phyloP scores from a whole-genome alignment of 371 early-diverging fungal species.

The Dipsacomyces acuminosporus region DNA sequence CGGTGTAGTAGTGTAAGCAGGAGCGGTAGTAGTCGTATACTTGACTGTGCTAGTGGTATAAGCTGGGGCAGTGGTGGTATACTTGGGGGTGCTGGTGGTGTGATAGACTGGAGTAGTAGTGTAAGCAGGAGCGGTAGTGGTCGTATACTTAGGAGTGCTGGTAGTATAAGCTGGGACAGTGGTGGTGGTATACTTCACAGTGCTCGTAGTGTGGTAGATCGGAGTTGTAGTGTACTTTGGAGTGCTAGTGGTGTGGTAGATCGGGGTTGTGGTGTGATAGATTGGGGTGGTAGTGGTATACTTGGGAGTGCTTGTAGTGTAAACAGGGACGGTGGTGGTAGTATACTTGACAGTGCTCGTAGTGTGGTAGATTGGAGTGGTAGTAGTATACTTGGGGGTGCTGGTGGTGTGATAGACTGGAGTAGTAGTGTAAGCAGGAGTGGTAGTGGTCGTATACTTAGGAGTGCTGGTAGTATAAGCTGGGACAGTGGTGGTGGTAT shows the following conservation, averaged over 20 bases:
- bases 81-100: neutral
- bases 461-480: neutral
- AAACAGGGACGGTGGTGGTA: neutral
- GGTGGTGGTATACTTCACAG: neutral
- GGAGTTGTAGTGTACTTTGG: neutral
- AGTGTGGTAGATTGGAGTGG: neutral
- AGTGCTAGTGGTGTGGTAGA: neutral
- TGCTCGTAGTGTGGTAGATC: neutral
- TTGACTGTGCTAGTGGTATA: neutral
- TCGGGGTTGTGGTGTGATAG: neutral
- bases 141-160: neutral
- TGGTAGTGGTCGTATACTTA: neutral
- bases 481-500: neutral
- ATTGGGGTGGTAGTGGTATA: neutral
- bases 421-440: neutral
- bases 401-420: neutral
- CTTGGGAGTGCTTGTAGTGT: no score
- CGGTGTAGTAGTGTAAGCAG: neutral
- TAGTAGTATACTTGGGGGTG: neutral
- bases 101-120: neutral
- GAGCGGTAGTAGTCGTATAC: neutral
- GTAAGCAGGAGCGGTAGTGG: neutral
- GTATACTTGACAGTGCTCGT: neutral
- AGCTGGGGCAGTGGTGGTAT: neutral
- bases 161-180: neutral